Evolutionary conservation across 73 alveolate species (phyloP), one percentile per base, ranked within the genome.

Genomic region (Paramecium tetraurelia): DNA sequence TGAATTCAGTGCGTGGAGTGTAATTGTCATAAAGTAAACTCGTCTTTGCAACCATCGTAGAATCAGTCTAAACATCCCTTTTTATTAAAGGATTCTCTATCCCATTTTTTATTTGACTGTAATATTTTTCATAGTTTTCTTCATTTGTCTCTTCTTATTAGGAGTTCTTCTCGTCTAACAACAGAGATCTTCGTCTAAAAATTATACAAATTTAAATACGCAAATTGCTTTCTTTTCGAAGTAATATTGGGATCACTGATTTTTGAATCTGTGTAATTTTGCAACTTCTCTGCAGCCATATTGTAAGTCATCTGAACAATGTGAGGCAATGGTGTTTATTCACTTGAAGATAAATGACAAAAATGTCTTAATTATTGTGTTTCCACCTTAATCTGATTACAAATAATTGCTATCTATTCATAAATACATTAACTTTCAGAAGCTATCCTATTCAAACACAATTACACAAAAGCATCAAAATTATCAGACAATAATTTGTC

Each of bases 391-490:
- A 63, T 63, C 12, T 63, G 22, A 63, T 63, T 63, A 63, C 41
- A 63, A 3, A 63, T 63, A 4, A 63, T 7, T 4, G 84, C 84
- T 31, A 63, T 63, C 14, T 63, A 63, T 63, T 63, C 84, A 63
- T 63, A 63, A 63, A 63, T 63, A 48, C 41, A 63, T 63, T 63
- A 33, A 63, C 84, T 63, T 63, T 63, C 84, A 31, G 84, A 31
- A 0, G 46, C 84, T 63, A 63, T 63, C 12, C 46, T 63, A 63
- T 33, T 63, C 20, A 63, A 27, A 63, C 84, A 63, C 14, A 63
- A 33, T 11, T 63, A 63, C 2, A 63, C 27, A 63, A 63, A 63
- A 31, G 84, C 84, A 63, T 63, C 84, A 63, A 63, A 63, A 33
- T 63, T 63, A 0, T 27, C 41, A 14, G 24, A 31, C 5, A 63